These are phyloP conservation scores for Colletotrichum sojae DNA, from an alignment of 2,329 filamentous ascomycete genomes.

Conservation along the genomic window DNA sequence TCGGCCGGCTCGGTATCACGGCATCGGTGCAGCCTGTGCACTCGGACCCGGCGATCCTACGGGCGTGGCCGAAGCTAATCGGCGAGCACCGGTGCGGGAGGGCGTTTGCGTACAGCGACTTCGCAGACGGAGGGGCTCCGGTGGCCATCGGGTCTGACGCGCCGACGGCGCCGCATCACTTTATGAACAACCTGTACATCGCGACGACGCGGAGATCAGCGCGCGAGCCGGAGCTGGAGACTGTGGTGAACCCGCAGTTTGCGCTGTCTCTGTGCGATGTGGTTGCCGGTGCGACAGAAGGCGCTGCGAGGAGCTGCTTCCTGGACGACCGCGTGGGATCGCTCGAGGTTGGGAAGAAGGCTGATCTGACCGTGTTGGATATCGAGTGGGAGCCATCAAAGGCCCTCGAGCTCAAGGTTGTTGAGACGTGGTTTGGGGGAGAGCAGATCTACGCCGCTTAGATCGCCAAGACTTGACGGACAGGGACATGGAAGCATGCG, in stretches of 20 bases:
- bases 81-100: conserved; percentile 67
- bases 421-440: conserved; percentile 69
- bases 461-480: not conserved
- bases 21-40: conserved; percentile 72
- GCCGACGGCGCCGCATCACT: conserved; percentile 70
- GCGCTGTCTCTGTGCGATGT: conserved; percentile 67
- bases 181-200: conserved; percentile 71
- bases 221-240: conserved; percentile 55
- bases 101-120: conserved; percentile 76
- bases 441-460: conserved; percentile 52
- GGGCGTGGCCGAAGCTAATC: conserved; percentile 72
- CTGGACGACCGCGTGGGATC: conserved; percentile 68
- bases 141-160: conserved; percentile 72
- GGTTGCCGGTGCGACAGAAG: conserved; percentile 66
- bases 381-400: conserved; percentile 63
- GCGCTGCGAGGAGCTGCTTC: conserved; percentile 71
- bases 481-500: too few relatives aligned
- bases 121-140: conserved; percentile 66
- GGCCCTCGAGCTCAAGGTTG: conserved; percentile 62
- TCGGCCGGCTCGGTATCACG: conserved; percentile 72
- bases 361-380: conserved; percentile 69
- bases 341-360: conserved; percentile 66
- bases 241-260: conserved; percentile 67
- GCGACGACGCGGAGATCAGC: conserved; percentile 69
- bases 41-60: conserved; percentile 72